Conservation (phyloP, 768 basidiomycete genomes). For the Lactarius akahatsu region DNA sequence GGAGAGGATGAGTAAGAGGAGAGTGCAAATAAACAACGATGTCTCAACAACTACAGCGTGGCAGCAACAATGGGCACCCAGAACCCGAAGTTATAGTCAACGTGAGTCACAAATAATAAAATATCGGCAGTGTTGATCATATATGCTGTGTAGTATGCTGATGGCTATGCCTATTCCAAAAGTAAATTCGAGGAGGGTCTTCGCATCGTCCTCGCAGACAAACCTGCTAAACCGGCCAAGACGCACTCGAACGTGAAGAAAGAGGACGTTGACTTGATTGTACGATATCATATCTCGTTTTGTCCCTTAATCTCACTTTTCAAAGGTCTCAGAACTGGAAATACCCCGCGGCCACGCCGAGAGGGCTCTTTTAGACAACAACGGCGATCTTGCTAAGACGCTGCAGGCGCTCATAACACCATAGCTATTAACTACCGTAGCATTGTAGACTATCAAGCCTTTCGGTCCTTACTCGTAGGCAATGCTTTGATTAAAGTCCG, state of each 20-base stretch:
- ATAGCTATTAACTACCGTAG: conserved; percentile 14
- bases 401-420: conserved; percentile 36
- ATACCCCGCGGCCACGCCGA: conserved; percentile 59
- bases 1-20: conserved; percentile 20
- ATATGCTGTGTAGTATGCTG: conserved; percentile 47
- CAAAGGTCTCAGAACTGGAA: conserved; percentile 64
- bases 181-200: conserved; percentile 65
- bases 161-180: conserved; percentile 68
- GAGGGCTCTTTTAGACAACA: conserved; percentile 52
- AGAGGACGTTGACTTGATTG: conserved; percentile 66
- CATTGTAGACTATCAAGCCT: background rate
- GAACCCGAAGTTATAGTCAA: conserved; percentile 68
- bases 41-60: conserved; percentile 29
- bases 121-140: conserved; percentile 2
- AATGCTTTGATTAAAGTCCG: background rate
- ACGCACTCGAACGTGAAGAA: conserved; percentile 44
- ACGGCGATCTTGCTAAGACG: conserved; percentile 53
- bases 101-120: conserved; percentile 40
- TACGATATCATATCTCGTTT: conserved; percentile 34
- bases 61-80: conserved; percentile 49
- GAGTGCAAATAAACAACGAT: conserved; percentile 10
- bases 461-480: background rate
- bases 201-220: conserved; percentile 56
- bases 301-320: background rate
- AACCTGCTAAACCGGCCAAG: conserved; percentile 48